Percentiles rank a stretch among this genome's conserved stretches.
These are phyloP conservation scores for Caloboletus firmus DNA, from an alignment of 1,284 basidiomycete genomes.

Conservation along the genomic window DNA sequence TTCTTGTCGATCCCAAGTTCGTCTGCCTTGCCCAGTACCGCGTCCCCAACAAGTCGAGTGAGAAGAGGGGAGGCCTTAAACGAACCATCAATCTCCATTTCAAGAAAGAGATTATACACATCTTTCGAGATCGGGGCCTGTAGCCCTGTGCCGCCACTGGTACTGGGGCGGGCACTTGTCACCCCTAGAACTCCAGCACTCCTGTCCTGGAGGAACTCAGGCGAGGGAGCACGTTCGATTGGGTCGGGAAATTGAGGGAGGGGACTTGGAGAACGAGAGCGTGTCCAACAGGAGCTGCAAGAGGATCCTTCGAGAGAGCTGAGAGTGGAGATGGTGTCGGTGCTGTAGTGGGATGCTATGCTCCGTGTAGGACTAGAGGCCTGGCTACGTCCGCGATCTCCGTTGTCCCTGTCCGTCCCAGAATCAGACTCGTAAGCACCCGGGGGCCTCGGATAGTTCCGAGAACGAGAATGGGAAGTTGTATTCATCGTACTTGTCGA, in stretches of 20 bases:
- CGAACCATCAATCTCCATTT: conserved; percentile 50
- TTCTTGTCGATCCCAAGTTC: conserved; percentile 24
- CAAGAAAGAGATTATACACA: conserved; percentile 37
- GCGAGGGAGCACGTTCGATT: conserved; percentile 25
- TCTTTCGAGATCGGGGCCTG: conserved; percentile 17
- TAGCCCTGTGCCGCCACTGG: not conserved
- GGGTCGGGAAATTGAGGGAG: conserved; percentile 21
- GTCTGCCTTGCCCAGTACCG: conserved; percentile 27
- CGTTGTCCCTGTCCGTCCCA: not conserved
- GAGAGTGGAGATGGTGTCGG: conserved; percentile 45
- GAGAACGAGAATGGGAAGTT: not conserved
- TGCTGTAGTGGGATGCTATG: conserved; percentile 32
- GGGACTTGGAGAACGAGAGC: conserved; percentile 32
- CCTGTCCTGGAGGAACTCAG: conserved; percentile 23
- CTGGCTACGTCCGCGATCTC: not conserved
- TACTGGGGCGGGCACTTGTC: not conserved
- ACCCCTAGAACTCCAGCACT: not conserved
- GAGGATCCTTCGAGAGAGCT: conserved; percentile 44
- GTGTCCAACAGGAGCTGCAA: conserved; percentile 36
- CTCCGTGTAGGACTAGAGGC: not conserved
- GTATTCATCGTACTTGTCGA: not conserved
- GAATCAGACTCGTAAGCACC: conserved; percentile 16
- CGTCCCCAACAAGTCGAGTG: conserved; percentile 30
- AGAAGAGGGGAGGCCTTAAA: conserved; percentile 37
- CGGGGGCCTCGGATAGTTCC: conserved; percentile 11